A percentile compares a stretch with the other conserved stretches of the same genome.
Conservation (phyloP, 768 basidiomycete genomes). For the Tylopilus sp. region DNA sequence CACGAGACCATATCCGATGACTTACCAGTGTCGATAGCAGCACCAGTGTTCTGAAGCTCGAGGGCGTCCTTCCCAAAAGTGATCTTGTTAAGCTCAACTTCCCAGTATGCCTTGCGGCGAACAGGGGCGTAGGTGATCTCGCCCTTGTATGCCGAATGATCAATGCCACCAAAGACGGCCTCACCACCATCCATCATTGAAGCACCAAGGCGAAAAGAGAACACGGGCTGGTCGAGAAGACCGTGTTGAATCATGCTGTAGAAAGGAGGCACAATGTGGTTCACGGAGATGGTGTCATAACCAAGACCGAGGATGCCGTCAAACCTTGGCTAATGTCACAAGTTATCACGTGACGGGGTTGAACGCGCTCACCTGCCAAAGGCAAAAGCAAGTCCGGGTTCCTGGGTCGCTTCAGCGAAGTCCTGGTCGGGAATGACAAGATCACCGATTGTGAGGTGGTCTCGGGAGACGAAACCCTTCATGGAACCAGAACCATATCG, state of each 20-base stretch:
- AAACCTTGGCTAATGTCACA: constrained; percentile 50
- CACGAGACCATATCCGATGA: constrained; percentile 1
- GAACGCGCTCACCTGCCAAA: constrained; percentile 75
- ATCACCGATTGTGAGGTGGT: constrained; percentile 79
- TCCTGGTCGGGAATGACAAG: constrained; percentile 69
- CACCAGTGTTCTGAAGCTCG: constrained; percentile 91
- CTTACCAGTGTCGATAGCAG: constrained; percentile 85
- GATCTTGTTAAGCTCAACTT: constrained; percentile 89
- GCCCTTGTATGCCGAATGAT: constrained; percentile 72
- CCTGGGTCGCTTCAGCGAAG: constrained; percentile 94
- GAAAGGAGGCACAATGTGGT: constrained; percentile 89
- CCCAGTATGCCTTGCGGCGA: constrained; percentile 96
- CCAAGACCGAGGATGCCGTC: constrained; percentile 94
- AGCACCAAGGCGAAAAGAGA: constrained; percentile 89
- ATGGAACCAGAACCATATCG: constrained; percentile 96
- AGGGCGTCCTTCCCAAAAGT: constrained; percentile 82
- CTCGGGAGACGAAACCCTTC: constrained; percentile 92
- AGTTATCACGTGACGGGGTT: neutral
- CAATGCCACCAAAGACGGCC: constrained; percentile 89
- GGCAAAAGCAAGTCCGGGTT: constrained; percentile 96
- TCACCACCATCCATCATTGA: constrained; percentile 89
- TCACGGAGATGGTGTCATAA: constrained; percentile 95
- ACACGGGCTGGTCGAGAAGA: constrained; percentile 81
- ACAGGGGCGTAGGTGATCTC: constrained; percentile 84
- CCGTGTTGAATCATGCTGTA: constrained; percentile 85